These are phyloP conservation scores for Trifolium repens DNA, from an alignment of 306 rosid genomes.

Conservation along the genomic window DNA sequence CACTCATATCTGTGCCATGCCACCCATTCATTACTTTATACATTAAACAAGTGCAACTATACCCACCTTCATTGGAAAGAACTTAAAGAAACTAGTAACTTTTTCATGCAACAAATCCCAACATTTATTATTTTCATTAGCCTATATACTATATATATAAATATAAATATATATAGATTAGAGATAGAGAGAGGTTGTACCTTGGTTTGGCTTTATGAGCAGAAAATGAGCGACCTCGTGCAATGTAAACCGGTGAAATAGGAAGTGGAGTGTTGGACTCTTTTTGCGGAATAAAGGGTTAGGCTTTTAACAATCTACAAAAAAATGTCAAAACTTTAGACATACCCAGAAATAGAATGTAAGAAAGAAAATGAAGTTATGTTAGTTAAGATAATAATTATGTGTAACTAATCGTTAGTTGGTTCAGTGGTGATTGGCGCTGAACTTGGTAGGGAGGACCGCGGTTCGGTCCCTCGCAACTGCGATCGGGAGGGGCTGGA, in stretches of 20 bases:
- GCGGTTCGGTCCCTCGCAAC: too few relatives aligned
- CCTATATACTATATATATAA: neutral
- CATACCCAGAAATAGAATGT: neutral
- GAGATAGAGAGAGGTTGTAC: neutral
- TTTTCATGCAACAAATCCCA: constrained; percentile 43
- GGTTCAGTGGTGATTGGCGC: too few relatives aligned
- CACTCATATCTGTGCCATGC: neutral
- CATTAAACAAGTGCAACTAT: constrained; percentile 18
- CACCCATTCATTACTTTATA: constrained; percentile 36
- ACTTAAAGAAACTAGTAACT: constrained; percentile 25
- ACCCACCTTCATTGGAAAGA: constrained; percentile 38
- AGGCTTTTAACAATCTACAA: neutral
- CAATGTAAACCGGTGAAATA: constrained; percentile 40
- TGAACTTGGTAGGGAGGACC: too few relatives aligned
- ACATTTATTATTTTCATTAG: neutral
- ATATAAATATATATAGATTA: neutral
- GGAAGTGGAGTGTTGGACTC: neutral
- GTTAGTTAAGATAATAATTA: neutral
- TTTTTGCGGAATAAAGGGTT: neutral
- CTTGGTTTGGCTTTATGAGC: constrained; percentile 5
- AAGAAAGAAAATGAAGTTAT: neutral
- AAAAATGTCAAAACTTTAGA: neutral
- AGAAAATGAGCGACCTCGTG: constrained; percentile 45
- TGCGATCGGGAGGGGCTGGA: too few relatives aligned
- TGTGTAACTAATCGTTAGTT: neutral